Conservation (phyloP, 192 early-diverging fungal genomes). For the Coemansia sp. region DNA sequence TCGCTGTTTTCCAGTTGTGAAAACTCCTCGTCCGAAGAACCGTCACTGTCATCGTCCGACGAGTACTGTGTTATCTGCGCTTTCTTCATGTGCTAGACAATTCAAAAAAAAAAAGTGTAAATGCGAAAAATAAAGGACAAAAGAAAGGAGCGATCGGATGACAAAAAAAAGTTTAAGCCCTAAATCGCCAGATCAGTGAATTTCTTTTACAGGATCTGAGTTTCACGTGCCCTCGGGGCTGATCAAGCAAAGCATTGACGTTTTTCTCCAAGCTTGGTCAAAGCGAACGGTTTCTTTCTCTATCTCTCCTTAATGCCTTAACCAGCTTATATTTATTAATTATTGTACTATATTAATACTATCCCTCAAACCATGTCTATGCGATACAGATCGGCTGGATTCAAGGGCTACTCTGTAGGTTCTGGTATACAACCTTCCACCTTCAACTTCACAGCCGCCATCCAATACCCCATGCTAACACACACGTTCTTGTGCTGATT, state of each 20-base stretch:
- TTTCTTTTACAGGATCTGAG: too few species aligned
- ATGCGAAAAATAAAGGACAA: not conserved
- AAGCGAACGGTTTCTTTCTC: too few species aligned
- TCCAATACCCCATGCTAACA: not conserved
- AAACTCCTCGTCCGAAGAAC: slow-evolving; percentile 21
- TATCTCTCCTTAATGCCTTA: not conserved
- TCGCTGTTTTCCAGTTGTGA: slow-evolving; percentile 11
- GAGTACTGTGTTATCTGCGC: slow-evolving; percentile 42
- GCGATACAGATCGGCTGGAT: slow-evolving; percentile 74
- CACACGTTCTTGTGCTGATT: not conserved
- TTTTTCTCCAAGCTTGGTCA: too few species aligned
- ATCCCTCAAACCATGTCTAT: not conserved
- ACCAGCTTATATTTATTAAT: not conserved
- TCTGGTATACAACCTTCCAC: not conserved
- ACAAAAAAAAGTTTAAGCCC: too few species aligned
- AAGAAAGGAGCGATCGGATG: not conserved
- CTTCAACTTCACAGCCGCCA: not conserved
- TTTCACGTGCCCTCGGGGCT: not conserved
- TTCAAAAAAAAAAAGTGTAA: not conserved
- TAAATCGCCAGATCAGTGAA: too few species aligned
- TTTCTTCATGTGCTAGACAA: slow-evolving; percentile 4
- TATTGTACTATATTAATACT: slow-evolving; percentile 4
- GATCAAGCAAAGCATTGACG: too few species aligned
- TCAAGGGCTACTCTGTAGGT: slow-evolving; percentile 84
- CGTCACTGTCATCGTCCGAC: slow-evolving; percentile 47